Evolutionary conservation across 2,329 filamentous ascomycete genomes (phyloP), one percentile per base, ranked within the genome.

Genomic region (Huntiella savannae): DNA sequence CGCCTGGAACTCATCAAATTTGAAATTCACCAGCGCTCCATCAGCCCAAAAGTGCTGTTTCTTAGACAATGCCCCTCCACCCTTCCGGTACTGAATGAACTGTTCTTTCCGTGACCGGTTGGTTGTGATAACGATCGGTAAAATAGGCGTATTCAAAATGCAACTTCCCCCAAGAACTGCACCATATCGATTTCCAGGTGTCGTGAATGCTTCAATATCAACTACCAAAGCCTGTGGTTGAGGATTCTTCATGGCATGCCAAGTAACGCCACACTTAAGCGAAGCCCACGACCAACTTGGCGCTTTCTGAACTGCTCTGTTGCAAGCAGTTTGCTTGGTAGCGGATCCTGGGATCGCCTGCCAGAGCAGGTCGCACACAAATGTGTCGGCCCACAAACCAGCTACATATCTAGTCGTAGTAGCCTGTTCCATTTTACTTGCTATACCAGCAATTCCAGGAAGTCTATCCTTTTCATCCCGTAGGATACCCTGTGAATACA

Each of bases 381-480:
- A 49, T 3, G 48, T 49, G 32, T 49, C 40, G 5, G 40, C 44
- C 58, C 58, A 60, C 15, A 60, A 35, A 1, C 58, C 57, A 0
- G 58, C 58, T 1, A 53, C 47, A 41, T 60, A 60, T 6, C 53
- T 42, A 11, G 54, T 54, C 0, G 46, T 45, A 4, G 52, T 53
- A 2, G 47, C 52, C 33, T 50, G 47, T 28, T 53, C 53, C 33
- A 59, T 40, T 3, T 51, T 46, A 4, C 49, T 52, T 0, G 57
- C 59, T 16, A 59, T 49, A 1, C 56, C 57, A 3, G 56, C 57
- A 34, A 60, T 54, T 1, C 56, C 58, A 0, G 57, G 55, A 4
- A 60, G 51, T 15, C 54, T 55, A 37, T 60, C 58, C 0, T 44
- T 22, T 3, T 41, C 28, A 0, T 54, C 47, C 0, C 54, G 54